Conservation (phyloP, 2,329 filamentous ascomycete genomes). For the Aspergillus puulaauensis region DNA sequence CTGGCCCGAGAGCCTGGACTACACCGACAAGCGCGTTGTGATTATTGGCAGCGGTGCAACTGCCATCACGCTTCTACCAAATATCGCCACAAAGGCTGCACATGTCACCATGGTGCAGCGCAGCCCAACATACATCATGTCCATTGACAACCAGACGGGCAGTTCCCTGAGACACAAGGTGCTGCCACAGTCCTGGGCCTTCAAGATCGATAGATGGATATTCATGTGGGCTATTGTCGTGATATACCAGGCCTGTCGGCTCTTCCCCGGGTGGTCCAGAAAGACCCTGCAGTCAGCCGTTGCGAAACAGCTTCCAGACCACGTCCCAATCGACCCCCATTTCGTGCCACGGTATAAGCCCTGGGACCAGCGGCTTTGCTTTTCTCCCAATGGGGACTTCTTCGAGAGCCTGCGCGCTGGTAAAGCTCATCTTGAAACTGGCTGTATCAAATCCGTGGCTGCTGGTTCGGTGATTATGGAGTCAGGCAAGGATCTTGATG, state of each 20-base stretch:
- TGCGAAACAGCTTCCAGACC: constrained; percentile 53
- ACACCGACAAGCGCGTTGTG: constrained; percentile 65
- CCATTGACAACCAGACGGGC: constrained; percentile 34
- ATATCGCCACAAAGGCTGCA: constrained; percentile 62
- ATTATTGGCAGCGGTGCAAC: constrained; percentile 79
- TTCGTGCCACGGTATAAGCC: constrained; percentile 66
- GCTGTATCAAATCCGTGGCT: constrained; percentile 54
- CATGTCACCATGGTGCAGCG: constrained; percentile 79
- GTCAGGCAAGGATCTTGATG: constrained; percentile 41
- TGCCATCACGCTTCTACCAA: constrained; percentile 73
- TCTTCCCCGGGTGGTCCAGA: constrained; percentile 51
- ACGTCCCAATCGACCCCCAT: constrained; percentile 59
- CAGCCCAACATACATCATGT: constrained; percentile 68
- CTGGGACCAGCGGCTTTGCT: constrained; percentile 74
- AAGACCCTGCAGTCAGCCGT: constrained; percentile 46
- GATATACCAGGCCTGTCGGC: constrained; percentile 47
- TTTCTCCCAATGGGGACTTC: constrained; percentile 63
- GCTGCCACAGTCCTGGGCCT: constrained; percentile 31
- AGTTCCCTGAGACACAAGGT: no score
- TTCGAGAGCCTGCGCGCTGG: constrained; percentile 53
- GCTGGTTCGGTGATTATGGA: constrained; percentile 31
- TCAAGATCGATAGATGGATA: constrained; percentile 50
- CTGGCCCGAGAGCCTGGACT: constrained; percentile 70
- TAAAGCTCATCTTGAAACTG: constrained; percentile 55
- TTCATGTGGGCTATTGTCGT: constrained; percentile 51